Base-by-base conservation (phyloP, 2,329 filamentous ascomycete species). In the Aureobasidium sp. region DNA sequence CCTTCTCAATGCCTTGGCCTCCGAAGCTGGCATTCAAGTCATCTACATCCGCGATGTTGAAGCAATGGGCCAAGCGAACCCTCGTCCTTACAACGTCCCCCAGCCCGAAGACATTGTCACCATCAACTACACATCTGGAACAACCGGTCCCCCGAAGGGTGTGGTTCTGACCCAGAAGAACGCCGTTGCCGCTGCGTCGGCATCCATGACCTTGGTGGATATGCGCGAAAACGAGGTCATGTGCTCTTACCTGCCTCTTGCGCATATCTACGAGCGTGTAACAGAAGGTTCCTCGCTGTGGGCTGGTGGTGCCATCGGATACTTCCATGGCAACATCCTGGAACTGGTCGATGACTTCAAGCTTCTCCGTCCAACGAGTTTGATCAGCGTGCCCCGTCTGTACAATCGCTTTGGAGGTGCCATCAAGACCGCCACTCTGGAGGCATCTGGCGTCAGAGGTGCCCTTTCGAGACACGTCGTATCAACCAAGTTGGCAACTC, bases 271-370 rank as follows among this genome's bases (percentile, higher is more conserved):
- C 68, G 87, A 90, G 59, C 85, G 93, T 53, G 77, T 96, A 60
- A 76, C 84, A 35, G 93, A 98, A 67, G 86, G 94, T 67, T 75
- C 77, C 3, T 79, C 81, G 12, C 74, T 96, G 14, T 81, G 85
- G 63, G 77, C 80, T 49, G 90, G 89, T 52, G 81, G 80, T 29
- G 74, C 81, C 7, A 83, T 96, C 61, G 93, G 91, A 11, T 98
- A 91, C 70, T 98, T 96, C 79, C 88, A 93, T 62, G 93, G 93
- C 52, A 89, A 96, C 65, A 85, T 96, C 57, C 66, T 86, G 11
- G 86, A 87, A 58, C 75, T 98, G 16, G 83, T 94, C 1, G 93
- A 98, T 55, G 93, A 98, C 65, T 71, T 98, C 72, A 95, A 97
- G 74, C 68, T 89, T 34, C 76, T 98, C 54, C 81, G 83, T 55